Conservation (phyloP, 192 early-diverging fungal genomes). For the Gonapodya sp. region DNA sequence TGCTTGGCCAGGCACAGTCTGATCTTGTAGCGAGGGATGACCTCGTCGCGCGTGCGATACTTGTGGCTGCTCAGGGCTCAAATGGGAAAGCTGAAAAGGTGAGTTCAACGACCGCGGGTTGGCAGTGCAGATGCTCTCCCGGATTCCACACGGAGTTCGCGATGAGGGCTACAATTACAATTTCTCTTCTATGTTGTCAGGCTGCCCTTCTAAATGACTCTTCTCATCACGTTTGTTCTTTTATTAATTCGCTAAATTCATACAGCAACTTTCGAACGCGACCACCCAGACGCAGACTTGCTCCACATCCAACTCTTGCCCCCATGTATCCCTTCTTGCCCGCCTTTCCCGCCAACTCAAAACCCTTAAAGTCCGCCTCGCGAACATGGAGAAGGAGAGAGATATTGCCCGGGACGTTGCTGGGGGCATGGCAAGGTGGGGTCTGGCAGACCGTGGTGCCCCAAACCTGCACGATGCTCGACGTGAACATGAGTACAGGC, state of each 20-base stretch:
- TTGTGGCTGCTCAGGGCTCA: not conserved
- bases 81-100: not conserved
- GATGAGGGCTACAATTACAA: too few species aligned
- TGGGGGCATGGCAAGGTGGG: not conserved
- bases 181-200: too few species aligned
- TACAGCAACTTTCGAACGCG: not conserved
- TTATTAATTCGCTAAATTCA: too few species aligned
- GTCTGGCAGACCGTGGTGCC: not conserved
- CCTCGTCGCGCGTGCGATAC: not conserved
- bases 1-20: not conserved
- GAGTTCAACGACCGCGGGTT: not conserved
- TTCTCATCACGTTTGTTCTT: too few species aligned
- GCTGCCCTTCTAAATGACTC: too few species aligned
- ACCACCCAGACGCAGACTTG: not conserved
- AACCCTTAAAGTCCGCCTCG: not conserved
- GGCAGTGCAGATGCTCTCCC: not conserved
- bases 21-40: not conserved
- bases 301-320: not conserved
- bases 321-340: not conserved
- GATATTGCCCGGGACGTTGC: not conserved
- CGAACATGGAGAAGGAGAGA: not conserved
- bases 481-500: too few species aligned
- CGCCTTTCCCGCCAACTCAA: not conserved
- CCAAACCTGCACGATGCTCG: too few species aligned
- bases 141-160: not conserved